Percentiles rank a stretch among this genome's conserved stretches.
phyloP scores from a whole-genome alignment of 2,329 filamentous ascomycete species.

The Colletotrichum theobromicola region DNA sequence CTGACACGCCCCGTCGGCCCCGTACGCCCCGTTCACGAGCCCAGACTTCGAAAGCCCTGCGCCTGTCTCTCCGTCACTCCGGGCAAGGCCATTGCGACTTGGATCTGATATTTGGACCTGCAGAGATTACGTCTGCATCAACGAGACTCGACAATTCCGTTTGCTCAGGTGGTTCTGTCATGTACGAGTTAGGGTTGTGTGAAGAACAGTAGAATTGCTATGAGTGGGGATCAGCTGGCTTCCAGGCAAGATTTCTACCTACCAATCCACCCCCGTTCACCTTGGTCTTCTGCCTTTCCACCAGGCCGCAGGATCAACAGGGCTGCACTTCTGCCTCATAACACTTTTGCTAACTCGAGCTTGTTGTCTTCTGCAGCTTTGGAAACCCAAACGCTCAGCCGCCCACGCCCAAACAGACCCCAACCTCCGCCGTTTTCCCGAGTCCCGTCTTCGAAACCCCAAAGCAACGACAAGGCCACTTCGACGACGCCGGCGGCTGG shows the following conservation, averaged over 20 bases:
- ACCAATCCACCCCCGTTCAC: slow-evolving; percentile 10
- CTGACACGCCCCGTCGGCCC: not conserved
- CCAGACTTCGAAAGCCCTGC: not conserved
- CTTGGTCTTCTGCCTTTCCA: slow-evolving; percentile 22
- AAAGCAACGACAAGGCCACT: slow-evolving; percentile 49
- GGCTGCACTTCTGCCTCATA: slow-evolving; percentile 3
- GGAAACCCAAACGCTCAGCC: slow-evolving; percentile 67
- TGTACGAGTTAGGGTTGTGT: slow-evolving; percentile 23
- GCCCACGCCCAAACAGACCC: slow-evolving; percentile 63
- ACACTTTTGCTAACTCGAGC: slow-evolving; percentile 37
- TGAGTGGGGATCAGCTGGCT: slow-evolving; percentile 65
- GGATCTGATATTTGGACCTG: not conserved
- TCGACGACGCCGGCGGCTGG: slow-evolving; percentile 57
- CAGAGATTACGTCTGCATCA: not conserved
- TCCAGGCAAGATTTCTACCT: slow-evolving; percentile 51
- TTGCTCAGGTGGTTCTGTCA: slow-evolving; percentile 20
- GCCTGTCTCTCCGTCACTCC: not conserved
- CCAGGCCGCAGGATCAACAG: slow-evolving; percentile 7
- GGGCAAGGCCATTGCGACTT: not conserved
- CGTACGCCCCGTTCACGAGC: slow-evolving; percentile 1
- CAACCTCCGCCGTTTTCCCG: slow-evolving; percentile 57
- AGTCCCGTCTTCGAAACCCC: slow-evolving; percentile 64
- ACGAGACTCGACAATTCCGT: not conserved
- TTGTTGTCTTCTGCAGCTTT: slow-evolving; percentile 52
- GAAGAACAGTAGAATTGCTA: slow-evolving; percentile 51